These are phyloP conservation scores for Apocynum venetum DNA, from an alignment of 257 asterid species.

Conservation along the genomic window DNA sequence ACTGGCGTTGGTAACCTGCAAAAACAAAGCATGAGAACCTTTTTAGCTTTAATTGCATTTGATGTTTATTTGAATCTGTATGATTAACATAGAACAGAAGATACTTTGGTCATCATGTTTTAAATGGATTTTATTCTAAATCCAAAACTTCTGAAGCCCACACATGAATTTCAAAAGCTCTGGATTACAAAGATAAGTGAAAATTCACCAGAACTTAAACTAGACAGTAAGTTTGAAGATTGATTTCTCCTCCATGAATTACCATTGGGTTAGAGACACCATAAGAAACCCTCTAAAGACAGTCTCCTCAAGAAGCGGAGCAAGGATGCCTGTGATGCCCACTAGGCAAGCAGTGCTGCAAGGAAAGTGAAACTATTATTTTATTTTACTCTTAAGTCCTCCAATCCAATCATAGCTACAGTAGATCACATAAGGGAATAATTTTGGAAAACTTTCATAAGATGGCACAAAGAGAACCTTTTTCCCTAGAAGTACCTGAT, in stretches of 20 bases:
- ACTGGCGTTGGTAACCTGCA: slow-evolving; percentile 95
- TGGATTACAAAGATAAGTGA: neutral
- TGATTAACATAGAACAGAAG: neutral
- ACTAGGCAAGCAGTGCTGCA: slow-evolving; percentile 88
- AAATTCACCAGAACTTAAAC: neutral
- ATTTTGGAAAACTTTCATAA: neutral
- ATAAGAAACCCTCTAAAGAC: slow-evolving; percentile 90
- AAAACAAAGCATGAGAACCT: slow-evolving; percentile 10
- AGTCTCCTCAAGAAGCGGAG: slow-evolving; percentile 96
- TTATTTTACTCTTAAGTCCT: slow-evolving; percentile 1
- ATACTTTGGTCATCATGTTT: neutral
- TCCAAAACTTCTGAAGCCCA: neutral
- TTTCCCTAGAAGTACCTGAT: slow-evolving; percentile 52
- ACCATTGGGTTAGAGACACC: slow-evolving; percentile 96
- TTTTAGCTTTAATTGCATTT: neutral
- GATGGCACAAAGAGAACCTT: slow-evolving; percentile 6
- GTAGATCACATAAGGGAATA: neutral
- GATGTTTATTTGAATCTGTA: neutral
- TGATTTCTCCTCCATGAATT: slow-evolving; percentile 1
- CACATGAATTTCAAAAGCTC: neutral
- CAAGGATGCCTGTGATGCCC: slow-evolving; percentile 91
- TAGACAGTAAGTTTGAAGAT: neutral
- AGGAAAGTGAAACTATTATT: slow-evolving; percentile 13
- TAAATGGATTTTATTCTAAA: neutral
- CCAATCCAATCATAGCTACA: neutral